Evolutionary conservation across 2,329 filamentous ascomycete species (phyloP).

Genomic region (Byssochlamys sp.): DNA sequence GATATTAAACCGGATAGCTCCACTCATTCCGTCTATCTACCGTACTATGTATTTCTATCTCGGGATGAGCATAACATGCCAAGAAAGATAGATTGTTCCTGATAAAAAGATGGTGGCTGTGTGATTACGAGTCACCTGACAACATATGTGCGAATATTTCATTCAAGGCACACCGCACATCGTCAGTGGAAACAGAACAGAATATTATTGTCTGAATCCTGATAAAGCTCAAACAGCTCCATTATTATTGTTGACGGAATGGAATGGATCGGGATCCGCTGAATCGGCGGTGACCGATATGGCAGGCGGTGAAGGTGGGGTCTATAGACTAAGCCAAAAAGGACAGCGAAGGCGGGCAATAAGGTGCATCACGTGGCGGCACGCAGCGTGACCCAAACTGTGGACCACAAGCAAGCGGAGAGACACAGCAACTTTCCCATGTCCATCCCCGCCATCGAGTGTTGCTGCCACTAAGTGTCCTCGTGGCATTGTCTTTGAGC

Average conservation of each 20-base stretch:
- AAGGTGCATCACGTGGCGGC: conserved; percentile 7
- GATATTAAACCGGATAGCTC: too few relatives aligned
- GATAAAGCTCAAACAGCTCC: too few relatives aligned
- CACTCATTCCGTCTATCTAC: too few relatives aligned
- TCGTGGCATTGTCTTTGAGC: neutral
- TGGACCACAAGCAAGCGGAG: neutral
- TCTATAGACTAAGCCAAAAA: neutral
- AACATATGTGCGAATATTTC: too few relatives aligned
- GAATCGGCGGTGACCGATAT: neutral
- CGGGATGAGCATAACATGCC: too few relatives aligned
- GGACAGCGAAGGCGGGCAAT: neutral
- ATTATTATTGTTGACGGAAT: neutral
- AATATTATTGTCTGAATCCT: too few relatives aligned
- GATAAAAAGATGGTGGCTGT: too few relatives aligned
- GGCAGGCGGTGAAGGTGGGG: neutral
- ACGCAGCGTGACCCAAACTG: conserved; percentile 3
- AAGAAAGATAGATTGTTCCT: too few relatives aligned
- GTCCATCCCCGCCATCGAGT: neutral
- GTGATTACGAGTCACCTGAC: too few relatives aligned
- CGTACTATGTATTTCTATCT: too few relatives aligned
- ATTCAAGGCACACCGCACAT: too few relatives aligned
- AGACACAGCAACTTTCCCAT: neutral
- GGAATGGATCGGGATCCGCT: neutral
- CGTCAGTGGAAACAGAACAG: too few relatives aligned
- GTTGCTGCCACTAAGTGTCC: neutral